Base-by-base conservation (phyloP, 768 basidiomycete species). In the Brasilioporus rufonigricans region DNA sequence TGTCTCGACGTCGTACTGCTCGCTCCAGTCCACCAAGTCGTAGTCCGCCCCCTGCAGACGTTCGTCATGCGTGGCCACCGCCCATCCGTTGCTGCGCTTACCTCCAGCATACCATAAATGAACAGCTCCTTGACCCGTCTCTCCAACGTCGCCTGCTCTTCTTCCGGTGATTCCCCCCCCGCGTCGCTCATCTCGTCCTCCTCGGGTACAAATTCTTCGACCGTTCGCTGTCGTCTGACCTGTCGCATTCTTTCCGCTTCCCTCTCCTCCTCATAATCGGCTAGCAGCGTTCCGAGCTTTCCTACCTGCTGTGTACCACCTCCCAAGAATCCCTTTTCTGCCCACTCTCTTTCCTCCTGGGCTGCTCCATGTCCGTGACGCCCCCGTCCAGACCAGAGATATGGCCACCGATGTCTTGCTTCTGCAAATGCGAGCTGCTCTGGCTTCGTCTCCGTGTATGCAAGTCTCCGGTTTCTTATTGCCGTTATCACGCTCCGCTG, bases 251-350 rank as follows among this genome's bases (percentile, higher is more conserved):
- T 76, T 63, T 90, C 85, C 1, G 80, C 83, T 66, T 84, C 85
- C 55, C 91, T 77, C 65, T 90, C 90, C 61, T 89, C 90, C 62
- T 91, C 90, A 62, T 89, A 91, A 7, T 77, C 82, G 4, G 80
- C 83, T 10, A 93, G 71, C 10, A 93, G 72, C 6, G 65, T 66
- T 2, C 83, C 90, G 18, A 91, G 69, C 58, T 87, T 89, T 35
- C 89, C 89, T 12, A 92, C 80, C 56, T 85, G 80, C 58, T 81
- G 80, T 23, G 68, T 69, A 31, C 65, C 70, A 3, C 72, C 72
- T 1, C 84, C 87, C 52, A 92, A 62, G 66, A 93, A 91, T 19
- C 77, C 73, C 18, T 68, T 76, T 49, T 82, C 74, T 5, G 74
- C 89, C 91, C 91, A 93, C 35, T 74, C 74, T 59, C 74, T 79